Conservation (phyloP, 1,284 basidiomycete species). For the Trichosporon sp. region DNA sequence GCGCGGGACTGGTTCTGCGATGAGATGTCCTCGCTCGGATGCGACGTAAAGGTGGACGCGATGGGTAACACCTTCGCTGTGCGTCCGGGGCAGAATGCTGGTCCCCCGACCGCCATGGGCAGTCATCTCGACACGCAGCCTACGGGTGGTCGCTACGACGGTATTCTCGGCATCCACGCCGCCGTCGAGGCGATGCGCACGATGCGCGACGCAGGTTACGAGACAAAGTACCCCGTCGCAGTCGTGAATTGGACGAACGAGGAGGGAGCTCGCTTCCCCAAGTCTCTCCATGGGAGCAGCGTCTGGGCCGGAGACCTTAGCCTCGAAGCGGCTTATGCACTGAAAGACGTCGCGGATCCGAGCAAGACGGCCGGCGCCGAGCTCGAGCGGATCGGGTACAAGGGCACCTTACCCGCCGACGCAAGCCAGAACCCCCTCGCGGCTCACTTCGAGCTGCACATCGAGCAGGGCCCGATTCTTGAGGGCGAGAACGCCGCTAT, state of each 20-base stretch:
- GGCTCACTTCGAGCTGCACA: constrained; percentile 47
- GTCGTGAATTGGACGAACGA: constrained; percentile 43
- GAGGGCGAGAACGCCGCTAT: constrained; percentile 30
- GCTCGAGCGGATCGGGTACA: constrained; percentile 31
- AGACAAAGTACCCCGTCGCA: constrained; percentile 32
- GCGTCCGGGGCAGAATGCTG: constrained; percentile 34
- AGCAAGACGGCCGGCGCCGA: constrained; percentile 28
- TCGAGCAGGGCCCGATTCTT: constrained; percentile 45
- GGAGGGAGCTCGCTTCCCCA: constrained; percentile 31
- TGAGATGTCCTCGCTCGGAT: constrained; percentile 43
- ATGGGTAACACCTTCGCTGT: constrained; percentile 53
- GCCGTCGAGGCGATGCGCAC: constrained; percentile 38
- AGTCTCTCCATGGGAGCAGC: constrained; percentile 25
- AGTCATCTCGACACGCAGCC: constrained; percentile 47
- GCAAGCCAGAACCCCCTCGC: constrained; percentile 33
- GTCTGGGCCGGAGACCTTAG: constrained; percentile 37
- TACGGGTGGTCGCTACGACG: constrained; percentile 43
- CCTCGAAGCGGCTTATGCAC: constrained; percentile 21
- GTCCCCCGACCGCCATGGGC: constrained; percentile 41
- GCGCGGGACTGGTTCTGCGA: constrained; percentile 47
- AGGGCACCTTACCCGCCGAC: constrained; percentile 20
- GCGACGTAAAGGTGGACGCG: constrained; percentile 40
- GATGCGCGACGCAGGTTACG: constrained; percentile 28
- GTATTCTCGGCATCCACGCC: constrained; percentile 41
- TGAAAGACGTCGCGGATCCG: constrained; percentile 28